Conservation (phyloP, 1,284 basidiomycete genomes). For the Boletus sp. region DNA sequence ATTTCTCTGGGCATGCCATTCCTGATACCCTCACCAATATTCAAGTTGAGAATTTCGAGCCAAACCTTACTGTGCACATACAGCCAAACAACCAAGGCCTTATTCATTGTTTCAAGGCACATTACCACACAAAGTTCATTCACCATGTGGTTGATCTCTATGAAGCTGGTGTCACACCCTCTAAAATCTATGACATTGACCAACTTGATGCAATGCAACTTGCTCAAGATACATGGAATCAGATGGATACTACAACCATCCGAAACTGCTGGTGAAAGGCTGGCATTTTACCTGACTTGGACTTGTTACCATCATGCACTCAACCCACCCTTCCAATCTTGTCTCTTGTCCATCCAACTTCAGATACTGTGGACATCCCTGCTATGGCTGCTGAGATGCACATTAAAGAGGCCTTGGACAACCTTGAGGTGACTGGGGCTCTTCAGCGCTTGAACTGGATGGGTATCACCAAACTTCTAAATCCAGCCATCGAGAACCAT, state of each 20-base stretch:
- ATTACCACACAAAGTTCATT: neutral
- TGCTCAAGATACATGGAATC: conserved; percentile 13
- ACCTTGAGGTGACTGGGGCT: too few species aligned
- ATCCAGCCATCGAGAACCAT: too few species aligned
- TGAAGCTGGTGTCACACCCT: conserved; percentile 23
- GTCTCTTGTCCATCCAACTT: too few species aligned
- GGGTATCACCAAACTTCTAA: too few species aligned
- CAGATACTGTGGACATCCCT: too few species aligned
- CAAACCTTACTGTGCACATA: neutral
- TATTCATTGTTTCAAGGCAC: neutral
- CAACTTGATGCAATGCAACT: conserved; percentile 34
- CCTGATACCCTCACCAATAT: neutral
- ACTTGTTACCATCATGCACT: too few species aligned
- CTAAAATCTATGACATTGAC: conserved; percentile 35
- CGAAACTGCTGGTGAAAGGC: conserved; percentile 13
- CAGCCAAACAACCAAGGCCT: conserved; percentile 5
- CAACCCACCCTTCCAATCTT: too few species aligned
- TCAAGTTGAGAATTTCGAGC: neutral
- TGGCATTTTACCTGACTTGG: neutral
- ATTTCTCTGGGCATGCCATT: neutral
- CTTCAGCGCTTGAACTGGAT: too few species aligned
- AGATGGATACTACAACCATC: conserved; percentile 3
- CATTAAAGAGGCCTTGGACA: too few species aligned
- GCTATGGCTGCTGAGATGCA: too few species aligned
- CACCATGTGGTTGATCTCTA: conserved; percentile 11